Conservation (phyloP, 306 rosid species). For the Clitoria ternatea region DNA sequence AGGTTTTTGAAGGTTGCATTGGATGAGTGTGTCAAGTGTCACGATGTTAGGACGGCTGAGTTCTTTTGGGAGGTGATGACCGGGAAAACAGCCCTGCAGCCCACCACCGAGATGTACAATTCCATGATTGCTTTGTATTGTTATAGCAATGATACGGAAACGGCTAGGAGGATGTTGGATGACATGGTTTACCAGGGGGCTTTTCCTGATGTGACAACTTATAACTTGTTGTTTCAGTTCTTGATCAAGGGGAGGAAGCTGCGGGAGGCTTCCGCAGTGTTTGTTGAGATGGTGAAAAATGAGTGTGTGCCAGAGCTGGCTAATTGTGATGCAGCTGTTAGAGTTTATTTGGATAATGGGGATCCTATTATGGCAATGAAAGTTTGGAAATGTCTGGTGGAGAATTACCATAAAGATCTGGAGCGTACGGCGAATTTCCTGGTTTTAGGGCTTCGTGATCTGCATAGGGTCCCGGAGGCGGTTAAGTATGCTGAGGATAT, state of each 20-base stretch:
- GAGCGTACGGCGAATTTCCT: constrained; percentile 49
- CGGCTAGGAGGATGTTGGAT: constrained; percentile 42
- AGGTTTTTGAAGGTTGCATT: constrained; percentile 55
- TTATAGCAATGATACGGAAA: constrained; percentile 23
- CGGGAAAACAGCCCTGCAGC: constrained; percentile 21
- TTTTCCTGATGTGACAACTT: constrained; percentile 49
- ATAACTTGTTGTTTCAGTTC: constrained; percentile 49
- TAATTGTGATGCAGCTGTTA: constrained; percentile 50
- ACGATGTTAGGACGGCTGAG: constrained; percentile 39
- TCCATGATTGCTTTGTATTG: constrained; percentile 52
- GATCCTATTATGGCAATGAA: constrained; percentile 46
- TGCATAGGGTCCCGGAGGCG: constrained; percentile 51
- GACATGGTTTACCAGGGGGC: constrained; percentile 52
- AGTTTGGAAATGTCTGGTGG: constrained; percentile 57
- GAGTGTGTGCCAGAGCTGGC: constrained; percentile 54
- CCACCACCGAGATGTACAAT: constrained; percentile 47
- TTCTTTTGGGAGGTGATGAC: constrained; percentile 55
- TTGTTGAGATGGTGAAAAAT: constrained; percentile 62
- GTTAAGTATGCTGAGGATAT: constrained; percentile 71
- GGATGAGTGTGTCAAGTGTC: constrained; percentile 46
- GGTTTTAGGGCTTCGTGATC: constrained; percentile 45
- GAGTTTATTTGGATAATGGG: constrained; percentile 39
- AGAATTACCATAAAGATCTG: constrained; percentile 38
- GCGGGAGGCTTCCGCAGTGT: constrained; percentile 41
- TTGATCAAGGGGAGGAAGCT: constrained; percentile 45